These are phyloP conservation scores for Thymus mandschuricus DNA, from an alignment of 257 asterid species.

Conservation along the genomic window DNA sequence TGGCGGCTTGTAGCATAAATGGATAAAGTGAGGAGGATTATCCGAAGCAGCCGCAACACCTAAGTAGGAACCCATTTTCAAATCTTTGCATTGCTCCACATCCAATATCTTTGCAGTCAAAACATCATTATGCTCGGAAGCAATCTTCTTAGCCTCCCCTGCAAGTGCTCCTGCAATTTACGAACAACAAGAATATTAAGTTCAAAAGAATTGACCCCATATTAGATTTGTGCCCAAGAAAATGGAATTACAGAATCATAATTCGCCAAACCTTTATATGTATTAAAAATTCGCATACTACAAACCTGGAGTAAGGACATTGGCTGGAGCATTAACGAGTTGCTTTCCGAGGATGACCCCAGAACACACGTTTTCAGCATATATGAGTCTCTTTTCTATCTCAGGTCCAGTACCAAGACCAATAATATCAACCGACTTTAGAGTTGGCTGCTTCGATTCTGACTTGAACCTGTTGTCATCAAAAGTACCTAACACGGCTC, in stretches of 20 bases:
- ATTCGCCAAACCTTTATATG: neutral
- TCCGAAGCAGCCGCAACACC: slow-evolving; percentile 96
- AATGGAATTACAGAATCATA: neutral
- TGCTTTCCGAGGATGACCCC: slow-evolving; percentile 86
- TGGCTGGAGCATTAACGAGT: slow-evolving; percentile 96
- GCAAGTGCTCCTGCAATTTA: slow-evolving; percentile 75
- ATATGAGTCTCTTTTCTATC: slow-evolving; percentile 76
- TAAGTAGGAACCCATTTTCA: slow-evolving; percentile 98
- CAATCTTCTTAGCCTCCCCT: slow-evolving; percentile 79
- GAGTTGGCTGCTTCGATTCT: slow-evolving; percentile 63
- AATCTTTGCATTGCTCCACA: slow-evolving; percentile 88
- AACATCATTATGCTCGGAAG: slow-evolving; percentile 80
- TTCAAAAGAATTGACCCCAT: slow-evolving; percentile 6
- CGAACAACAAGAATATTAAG: slow-evolving; percentile 1
- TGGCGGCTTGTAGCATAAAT: slow-evolving; percentile 84
- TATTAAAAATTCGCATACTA: neutral
- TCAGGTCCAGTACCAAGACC: slow-evolving; percentile 93
- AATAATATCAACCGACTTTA: slow-evolving; percentile 80
- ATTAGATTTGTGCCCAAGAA: neutral
- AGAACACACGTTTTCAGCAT: slow-evolving; percentile 72
- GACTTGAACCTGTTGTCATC: slow-evolving; percentile 91
- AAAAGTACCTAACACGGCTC: slow-evolving; percentile 78
- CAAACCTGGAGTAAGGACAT: slow-evolving; percentile 96
- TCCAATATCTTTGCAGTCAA: slow-evolving; percentile 84
- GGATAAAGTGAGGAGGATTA: slow-evolving; percentile 94